These are phyloP conservation scores for Kuraishia piskuri DNA, from an alignment of 805 yeast species.

Conservation along the genomic window DNA sequence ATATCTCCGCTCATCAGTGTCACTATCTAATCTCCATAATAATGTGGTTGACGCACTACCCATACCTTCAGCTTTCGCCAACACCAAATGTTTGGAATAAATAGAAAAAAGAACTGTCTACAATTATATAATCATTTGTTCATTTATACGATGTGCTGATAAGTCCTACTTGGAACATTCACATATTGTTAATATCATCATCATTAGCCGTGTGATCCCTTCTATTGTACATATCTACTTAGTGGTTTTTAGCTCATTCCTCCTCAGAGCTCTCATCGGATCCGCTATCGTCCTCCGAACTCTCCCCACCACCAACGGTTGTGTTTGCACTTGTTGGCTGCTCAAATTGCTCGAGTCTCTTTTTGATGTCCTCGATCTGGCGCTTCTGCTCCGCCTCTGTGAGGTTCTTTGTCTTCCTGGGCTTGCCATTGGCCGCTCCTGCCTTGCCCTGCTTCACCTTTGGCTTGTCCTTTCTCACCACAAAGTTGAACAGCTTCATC, in stretches of 20 bases:
- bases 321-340: conserved; percentile 36
- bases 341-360: conserved; percentile 69
- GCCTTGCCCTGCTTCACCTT: conserved; percentile 26
- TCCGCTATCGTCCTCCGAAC: conserved; percentile 48
- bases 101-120: no score
- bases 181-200: not conserved
- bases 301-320: conserved; percentile 32
- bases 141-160: no score
- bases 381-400: conserved; percentile 58
- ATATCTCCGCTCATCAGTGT: no score
- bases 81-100: no score
- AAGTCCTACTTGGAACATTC: no score
- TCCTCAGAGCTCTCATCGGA: conserved; percentile 69
- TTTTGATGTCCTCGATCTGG: conserved; percentile 64
- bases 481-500: conserved; percentile 74
- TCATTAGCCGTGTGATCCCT: not conserved
- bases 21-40: no score
- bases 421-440: conserved; percentile 8
- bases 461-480: conserved; percentile 37
- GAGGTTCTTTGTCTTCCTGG: conserved; percentile 35
- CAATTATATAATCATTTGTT: no score
- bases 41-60: no score
- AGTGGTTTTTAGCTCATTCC: conserved; percentile 32
- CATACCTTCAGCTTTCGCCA: no score
- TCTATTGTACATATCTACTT: not conserved